phyloP scores from a whole-genome alignment of 1,284 basidiomycete genomes.

The Cryptococcus neoformans region DNA sequence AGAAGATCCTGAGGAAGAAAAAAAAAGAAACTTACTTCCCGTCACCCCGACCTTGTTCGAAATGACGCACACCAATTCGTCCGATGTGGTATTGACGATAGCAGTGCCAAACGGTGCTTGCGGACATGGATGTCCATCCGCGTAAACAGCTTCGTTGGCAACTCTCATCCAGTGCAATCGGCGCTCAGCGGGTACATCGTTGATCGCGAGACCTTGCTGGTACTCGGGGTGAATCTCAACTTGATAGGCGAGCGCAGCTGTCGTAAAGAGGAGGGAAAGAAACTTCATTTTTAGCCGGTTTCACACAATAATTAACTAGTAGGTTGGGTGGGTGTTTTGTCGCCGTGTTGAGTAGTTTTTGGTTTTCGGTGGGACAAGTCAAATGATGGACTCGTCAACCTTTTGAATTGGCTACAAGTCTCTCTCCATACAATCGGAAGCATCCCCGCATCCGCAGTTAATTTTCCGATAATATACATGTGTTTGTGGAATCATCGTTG shows the following conservation, averaged over 20 bases:
- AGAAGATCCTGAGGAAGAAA: not conserved
- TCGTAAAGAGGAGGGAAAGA: no score
- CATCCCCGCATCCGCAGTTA: no score
- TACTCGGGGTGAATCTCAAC: constrained; percentile 27
- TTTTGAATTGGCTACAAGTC: no score
- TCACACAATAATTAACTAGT: no score
- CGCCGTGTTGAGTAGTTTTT: no score
- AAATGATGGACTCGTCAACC: no score
- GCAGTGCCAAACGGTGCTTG: constrained; percentile 26
- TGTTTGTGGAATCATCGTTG: no score
- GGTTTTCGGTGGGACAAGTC: no score
- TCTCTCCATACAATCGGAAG: no score
- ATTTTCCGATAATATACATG: no score
- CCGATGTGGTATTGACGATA: constrained; percentile 27
- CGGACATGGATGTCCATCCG: constrained; percentile 29
- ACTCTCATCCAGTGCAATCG: constrained; percentile 31
- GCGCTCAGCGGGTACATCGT: constrained; percentile 27
- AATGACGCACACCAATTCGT: constrained; percentile 27
- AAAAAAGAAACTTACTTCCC: constrained; percentile 17
- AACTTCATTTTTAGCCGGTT: no score
- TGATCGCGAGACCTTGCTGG: constrained; percentile 25
- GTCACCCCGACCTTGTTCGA: constrained; percentile 23
- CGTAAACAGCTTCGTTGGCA: constrained; percentile 30
- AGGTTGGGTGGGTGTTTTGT: no score
- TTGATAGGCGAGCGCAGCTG: constrained; percentile 6